phyloP scores from a whole-genome alignment of 2,329 filamentous ascomycete genomes.

The Paraconiothyrium sp. region DNA sequence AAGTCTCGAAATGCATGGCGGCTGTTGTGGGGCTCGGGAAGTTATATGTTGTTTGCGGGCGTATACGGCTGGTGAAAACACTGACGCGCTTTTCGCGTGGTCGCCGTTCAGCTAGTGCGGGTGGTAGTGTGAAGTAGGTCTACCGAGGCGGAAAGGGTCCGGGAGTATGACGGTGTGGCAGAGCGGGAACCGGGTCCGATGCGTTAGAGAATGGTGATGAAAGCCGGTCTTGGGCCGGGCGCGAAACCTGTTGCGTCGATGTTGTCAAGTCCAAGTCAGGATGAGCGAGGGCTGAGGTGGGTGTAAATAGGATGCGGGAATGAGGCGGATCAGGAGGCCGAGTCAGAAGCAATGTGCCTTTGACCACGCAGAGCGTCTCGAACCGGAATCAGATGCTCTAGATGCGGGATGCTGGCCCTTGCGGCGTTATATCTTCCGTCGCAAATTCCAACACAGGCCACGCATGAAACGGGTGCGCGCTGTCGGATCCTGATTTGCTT shows the following conservation, averaged over 20 bases:
- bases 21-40: conserved; percentile 27
- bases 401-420: conserved; percentile 42
- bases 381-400: conserved; percentile 41
- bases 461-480: conserved; percentile 37
- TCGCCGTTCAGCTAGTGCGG: conserved; percentile 28
- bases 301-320: conserved; percentile 14
- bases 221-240: conserved; percentile 27
- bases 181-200: conserved; percentile 20
- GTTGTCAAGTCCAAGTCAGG: conserved; percentile 20
- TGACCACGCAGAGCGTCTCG: conserved; percentile 33
- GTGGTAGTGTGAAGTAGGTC: conserved; percentile 28
- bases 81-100: conserved; percentile 22
- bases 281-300: conserved; percentile 18
- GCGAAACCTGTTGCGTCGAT: conserved; percentile 23
- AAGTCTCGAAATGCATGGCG: conserved; percentile 50
- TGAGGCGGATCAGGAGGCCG: conserved; percentile 42
- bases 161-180: conserved; percentile 38
- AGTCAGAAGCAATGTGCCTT: conserved; percentile 44
- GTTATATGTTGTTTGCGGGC: conserved; percentile 40
- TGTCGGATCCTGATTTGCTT: conserved; percentile 43
- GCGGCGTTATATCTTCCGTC: conserved; percentile 44
- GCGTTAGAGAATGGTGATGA: conserved; percentile 28
- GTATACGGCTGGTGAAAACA: conserved; percentile 19
- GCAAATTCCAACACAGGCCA: conserved; percentile 31
- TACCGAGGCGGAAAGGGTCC: conserved; percentile 39